Conservation (phyloP, 129 eudicot species). For the Dittrichia graveolens region DNA sequence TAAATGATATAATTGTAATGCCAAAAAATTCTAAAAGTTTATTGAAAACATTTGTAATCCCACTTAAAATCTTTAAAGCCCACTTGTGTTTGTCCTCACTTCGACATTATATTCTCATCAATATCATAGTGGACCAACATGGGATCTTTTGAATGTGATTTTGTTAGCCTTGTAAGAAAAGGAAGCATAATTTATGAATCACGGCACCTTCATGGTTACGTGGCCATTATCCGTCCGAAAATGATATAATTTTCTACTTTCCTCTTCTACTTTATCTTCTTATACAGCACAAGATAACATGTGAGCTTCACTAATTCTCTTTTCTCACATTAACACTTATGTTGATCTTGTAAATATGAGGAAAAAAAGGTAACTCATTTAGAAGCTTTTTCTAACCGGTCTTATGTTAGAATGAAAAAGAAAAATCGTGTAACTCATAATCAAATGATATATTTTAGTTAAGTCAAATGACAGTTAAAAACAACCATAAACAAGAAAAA, state of each 20-base stretch:
- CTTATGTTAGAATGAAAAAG: no score
- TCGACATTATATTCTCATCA: neutral
- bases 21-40: neutral
- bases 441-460: neutral
- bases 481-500: neutral
- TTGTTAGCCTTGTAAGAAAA: neutral
- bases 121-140: constrained; percentile 18
- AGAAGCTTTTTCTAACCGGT: no score
- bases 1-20: neutral
- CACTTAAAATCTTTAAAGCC: constrained; percentile 1
- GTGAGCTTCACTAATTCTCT: no score
- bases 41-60: neutral
- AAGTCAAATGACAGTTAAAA: neutral
- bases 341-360: no score
- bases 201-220: neutral
- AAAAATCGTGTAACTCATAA: no score
- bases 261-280: no score
- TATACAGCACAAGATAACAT: no score
- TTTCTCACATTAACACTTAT: no score
- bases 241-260: no score
- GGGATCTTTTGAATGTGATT: constrained; percentile 21
- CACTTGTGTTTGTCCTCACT: neutral
- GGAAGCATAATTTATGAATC: neutral
- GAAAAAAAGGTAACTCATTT: no score
- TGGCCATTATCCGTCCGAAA: neutral